Evolutionary conservation across 768 basidiomycete species (phyloP).

Genomic region (Hygrocybe punicea): DNA sequence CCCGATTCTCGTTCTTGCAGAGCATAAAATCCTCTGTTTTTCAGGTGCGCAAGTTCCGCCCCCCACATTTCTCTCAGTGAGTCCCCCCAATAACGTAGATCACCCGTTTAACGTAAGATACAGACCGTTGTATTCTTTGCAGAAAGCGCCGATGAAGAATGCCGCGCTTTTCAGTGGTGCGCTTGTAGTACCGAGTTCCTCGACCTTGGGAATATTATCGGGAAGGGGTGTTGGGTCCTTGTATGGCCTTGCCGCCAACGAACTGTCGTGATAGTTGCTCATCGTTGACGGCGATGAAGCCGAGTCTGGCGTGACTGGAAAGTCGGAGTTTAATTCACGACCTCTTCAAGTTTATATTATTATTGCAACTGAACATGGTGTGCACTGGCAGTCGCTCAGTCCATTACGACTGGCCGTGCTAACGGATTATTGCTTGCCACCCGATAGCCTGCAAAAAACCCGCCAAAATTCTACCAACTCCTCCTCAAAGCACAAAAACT

Average conservation of each 20-base stretch:
- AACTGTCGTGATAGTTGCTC: slow-evolving; percentile 51
- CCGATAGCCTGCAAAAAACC: slow-evolving; percentile 48
- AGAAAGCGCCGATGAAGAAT: slow-evolving; percentile 94
- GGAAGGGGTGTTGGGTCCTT: slow-evolving; percentile 67
- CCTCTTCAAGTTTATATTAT: not conserved
- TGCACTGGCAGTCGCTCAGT: no score
- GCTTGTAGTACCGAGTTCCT: slow-evolving; percentile 85
- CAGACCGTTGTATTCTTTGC: slow-evolving; percentile 95
- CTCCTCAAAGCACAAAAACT: slow-evolving; percentile 73
- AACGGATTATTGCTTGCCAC: not conserved
- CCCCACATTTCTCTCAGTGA: slow-evolving; percentile 1
- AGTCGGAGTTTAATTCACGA: not conserved
- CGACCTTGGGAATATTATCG: slow-evolving; percentile 64
- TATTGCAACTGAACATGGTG: not conserved
- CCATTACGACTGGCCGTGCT: not conserved
- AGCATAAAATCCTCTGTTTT: slow-evolving; percentile 91
- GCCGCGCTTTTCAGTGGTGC: slow-evolving; percentile 94
- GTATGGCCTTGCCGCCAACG: slow-evolving; percentile 48
- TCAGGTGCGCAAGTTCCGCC: not conserved
- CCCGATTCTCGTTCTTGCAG: slow-evolving; percentile 88
- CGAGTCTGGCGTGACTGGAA: not conserved
- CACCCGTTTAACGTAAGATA: slow-evolving; percentile 7
- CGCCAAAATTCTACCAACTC: slow-evolving; percentile 63
- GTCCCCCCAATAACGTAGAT: not conserved
- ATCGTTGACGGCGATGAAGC: slow-evolving; percentile 35